Evolutionary conservation across 257 asterid genomes (phyloP).

Genomic region (Cinchona pubescens): DNA sequence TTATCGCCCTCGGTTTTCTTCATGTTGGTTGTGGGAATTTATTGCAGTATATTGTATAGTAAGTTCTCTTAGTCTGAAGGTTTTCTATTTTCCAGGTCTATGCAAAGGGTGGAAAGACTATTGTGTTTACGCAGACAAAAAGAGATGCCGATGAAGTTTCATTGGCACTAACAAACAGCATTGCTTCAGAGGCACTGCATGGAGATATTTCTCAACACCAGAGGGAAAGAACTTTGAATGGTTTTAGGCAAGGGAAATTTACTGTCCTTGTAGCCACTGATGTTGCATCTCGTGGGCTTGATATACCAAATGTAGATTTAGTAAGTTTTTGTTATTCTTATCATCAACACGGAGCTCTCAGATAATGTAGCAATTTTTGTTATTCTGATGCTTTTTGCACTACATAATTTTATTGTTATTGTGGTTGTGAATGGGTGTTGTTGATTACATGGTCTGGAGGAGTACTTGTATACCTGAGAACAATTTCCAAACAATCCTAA

Average conservation of each 20-base stretch:
- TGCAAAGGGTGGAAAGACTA: slow-evolving; percentile 90
- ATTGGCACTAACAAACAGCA: slow-evolving; percentile 59
- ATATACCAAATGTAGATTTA: slow-evolving; percentile 89
- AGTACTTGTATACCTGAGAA: background rate
- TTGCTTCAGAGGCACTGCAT: slow-evolving; percentile 92
- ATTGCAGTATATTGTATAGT: background rate
- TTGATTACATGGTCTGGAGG: background rate
- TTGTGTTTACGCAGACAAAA: slow-evolving; percentile 88
- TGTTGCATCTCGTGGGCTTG: slow-evolving; percentile 95
- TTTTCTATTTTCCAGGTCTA: slow-evolving; percentile 50
- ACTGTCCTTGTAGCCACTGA: slow-evolving; percentile 95
- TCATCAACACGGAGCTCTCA: background rate
- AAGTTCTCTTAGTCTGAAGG: background rate
- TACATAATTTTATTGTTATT: too few species aligned
- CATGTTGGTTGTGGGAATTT: background rate
- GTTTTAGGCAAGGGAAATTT: slow-evolving; percentile 87
- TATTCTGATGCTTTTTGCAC: background rate
- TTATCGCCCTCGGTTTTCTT: background rate
- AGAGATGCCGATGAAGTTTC: slow-evolving; percentile 98
- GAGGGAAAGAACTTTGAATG: slow-evolving; percentile 88
- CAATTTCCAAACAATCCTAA: background rate
- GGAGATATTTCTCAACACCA: slow-evolving; percentile 98
- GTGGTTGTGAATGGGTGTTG: background rate
- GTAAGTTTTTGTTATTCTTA: slow-evolving; percentile 44
- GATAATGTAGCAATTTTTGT: background rate